These are phyloP conservation scores for Butyriboletus loyo DNA, from an alignment of 768 basidiomycete species.

Conservation along the genomic window DNA sequence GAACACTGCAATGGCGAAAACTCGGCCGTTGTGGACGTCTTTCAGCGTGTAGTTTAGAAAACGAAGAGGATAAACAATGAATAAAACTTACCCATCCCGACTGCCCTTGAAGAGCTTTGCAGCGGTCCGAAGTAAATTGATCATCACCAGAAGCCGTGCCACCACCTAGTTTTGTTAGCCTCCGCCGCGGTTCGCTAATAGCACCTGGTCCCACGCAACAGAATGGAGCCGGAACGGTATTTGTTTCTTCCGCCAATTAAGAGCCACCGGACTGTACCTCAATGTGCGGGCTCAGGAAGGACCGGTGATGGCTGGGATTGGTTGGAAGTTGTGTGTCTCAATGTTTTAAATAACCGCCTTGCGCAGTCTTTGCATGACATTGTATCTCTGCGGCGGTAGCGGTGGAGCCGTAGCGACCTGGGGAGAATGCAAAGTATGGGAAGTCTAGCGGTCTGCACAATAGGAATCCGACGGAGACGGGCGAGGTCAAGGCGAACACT, in stretches of 20 bases:
- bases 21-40: constrained; percentile 59
- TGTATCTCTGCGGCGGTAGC: not conserved
- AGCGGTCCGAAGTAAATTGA: constrained; percentile 42
- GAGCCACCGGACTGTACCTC: not conserved
- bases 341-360: not conserved
- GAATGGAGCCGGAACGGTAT: not conserved
- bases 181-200: not conserved
- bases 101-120: constrained; percentile 55
- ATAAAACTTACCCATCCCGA: constrained; percentile 60
- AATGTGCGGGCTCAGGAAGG: not conserved
- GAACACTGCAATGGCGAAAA: constrained; percentile 70
- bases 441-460: not conserved
- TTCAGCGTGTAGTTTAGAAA: not conserved
- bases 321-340: not conserved
- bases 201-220: not conserved
- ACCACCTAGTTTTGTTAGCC: constrained; percentile 41
- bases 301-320: not conserved
- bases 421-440: not conserved
- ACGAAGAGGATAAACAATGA: not conserved
- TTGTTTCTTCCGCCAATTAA: not conserved
- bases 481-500: too few relatives aligned
- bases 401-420: not conserved
- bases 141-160: constrained; percentile 30
- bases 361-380: not conserved
- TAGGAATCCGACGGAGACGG: not conserved